Evolutionary conservation across 352 stramenopile genomes (phyloP), one percentile per base, ranked within the genome.

Genomic region (Pythium biforme): DNA sequence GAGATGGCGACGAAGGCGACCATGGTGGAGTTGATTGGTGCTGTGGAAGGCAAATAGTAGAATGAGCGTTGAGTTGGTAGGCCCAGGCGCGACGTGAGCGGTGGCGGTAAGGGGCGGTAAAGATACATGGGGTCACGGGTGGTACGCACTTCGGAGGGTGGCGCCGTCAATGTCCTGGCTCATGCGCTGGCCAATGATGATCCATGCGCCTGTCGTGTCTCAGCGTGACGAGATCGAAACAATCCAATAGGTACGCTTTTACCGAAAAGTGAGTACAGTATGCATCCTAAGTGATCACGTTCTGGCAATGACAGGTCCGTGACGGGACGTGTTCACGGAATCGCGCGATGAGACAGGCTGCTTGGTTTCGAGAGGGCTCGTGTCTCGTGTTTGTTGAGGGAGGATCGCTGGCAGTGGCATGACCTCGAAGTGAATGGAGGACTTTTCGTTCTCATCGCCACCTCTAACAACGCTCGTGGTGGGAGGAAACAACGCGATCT

Each of bases 1-100:
- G 53, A 59, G 40, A 59, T 49, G 40, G 25, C 25, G 40, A 59
- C 39, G 73, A 57, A 50, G 39, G 41, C 26, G 22, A 34, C 41
- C 53, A 59, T 59, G 3, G 40, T 22, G 9, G 49, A 56, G 27
- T 4, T n/a, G 37, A 37, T 20, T 58, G 51, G 39, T 26, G 34
- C 34, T 11, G 34, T 29, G 4, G 26, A 39, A 11, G n/a, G 53
- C 39, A 14, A 40, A 29, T 59, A 43, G 53, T 2, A 11, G 39
- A 59, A 59, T 59, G 53, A 34, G 22, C 3, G 6, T 12, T 48
- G 3, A 6, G 4, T 8, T 9, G n/a, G 1, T 1, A 11, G 3
- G 7, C 31, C 31, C 10, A 37, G 14, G 17, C 6, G 14, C 37
- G 2, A 43, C 1, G 4, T 4, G 6, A 12, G 6, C 17, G 2